phyloP scores from a whole-genome alignment of 164 flowering plant species.

The Vitis rotundifolia region DNA sequence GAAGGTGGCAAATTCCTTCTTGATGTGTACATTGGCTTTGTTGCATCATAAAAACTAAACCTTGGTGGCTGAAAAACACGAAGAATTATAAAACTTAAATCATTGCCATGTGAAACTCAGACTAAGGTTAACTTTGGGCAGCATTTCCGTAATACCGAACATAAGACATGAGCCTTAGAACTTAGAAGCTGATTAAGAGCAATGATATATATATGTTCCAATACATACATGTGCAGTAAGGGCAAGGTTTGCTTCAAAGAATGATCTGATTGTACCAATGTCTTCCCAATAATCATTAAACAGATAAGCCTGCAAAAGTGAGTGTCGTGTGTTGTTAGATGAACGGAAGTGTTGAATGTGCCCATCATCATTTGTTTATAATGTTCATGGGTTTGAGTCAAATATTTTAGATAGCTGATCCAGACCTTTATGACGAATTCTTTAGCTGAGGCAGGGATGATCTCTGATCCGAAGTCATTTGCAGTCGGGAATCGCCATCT shows the following conservation, averaged over 20 bases:
- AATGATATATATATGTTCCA: background rate
- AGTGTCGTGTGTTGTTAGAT: too few species aligned
- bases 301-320: conserved; percentile 70
- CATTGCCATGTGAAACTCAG: background rate
- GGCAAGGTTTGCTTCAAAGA: conserved; percentile 95
- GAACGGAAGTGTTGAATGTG: too few species aligned
- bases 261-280: conserved; percentile 96
- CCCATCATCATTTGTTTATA: too few species aligned
- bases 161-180: too few species aligned
- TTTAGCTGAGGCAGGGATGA: conserved; percentile 88
- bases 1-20: conserved; percentile 93
- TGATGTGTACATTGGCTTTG: conserved; percentile 90
- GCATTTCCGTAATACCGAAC: too few species aligned
- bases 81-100: conserved; percentile 2
- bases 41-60: conserved; percentile 91
- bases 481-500: conserved; percentile 98
- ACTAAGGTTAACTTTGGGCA: too few species aligned
- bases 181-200: too few species aligned
- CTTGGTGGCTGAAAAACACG: conserved; percentile 70
- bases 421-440: conserved; percentile 68
- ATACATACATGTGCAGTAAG: conserved; percentile 84
- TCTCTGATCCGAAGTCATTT: conserved; percentile 96
- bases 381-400: too few species aligned
- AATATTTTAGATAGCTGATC: background rate
- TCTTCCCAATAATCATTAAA: conserved; percentile 99